A percentile compares a stretch with the other conserved stretches of the same genome.
phyloP scores from a whole-genome alignment of 495 filamentous ascomycete genomes.

The Pseudevernia furfuracea region DNA sequence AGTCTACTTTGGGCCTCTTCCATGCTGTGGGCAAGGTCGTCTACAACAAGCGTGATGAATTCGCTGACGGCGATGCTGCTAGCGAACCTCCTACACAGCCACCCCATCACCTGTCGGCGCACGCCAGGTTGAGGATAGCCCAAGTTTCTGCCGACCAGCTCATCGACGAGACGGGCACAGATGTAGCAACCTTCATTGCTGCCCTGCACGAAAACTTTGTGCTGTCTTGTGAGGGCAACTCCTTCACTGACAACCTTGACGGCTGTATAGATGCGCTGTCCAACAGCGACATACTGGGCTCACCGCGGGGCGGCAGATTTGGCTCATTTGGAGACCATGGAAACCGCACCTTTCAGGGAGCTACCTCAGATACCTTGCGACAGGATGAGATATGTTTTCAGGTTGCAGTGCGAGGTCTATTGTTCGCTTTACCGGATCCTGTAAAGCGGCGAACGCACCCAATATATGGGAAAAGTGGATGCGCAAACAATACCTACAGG shows the following conservation, averaged over 20 bases:
- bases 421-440: slow-evolving; percentile 76
- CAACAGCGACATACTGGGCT: slow-evolving; percentile 72
- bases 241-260: slow-evolving; percentile 56
- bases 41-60: slow-evolving; percentile 75
- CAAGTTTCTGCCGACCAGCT: slow-evolving; percentile 67
- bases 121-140: slow-evolving; percentile 55
- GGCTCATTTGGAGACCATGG: slow-evolving; percentile 38
- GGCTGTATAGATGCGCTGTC: slow-evolving; percentile 78
- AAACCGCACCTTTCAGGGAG: slow-evolving; percentile 33
- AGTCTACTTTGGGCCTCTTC: slow-evolving; percentile 83
- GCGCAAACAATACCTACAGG: slow-evolving; percentile 55
- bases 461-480: slow-evolving; percentile 28
- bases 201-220: slow-evolving; percentile 93
- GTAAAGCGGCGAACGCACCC: slow-evolving; percentile 52
- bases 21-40: slow-evolving; percentile 93
- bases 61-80: slow-evolving; percentile 23
- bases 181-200: slow-evolving; percentile 80
- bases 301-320: slow-evolving; percentile 31
- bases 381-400: slow-evolving; percentile 93
- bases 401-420: slow-evolving; percentile 70
- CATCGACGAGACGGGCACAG: slow-evolving; percentile 82
- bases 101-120: slow-evolving; percentile 55
- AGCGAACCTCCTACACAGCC: slow-evolving; percentile 38
- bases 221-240: slow-evolving; percentile 64
- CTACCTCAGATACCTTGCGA: slow-evolving; percentile 63